These are phyloP conservation scores for Colletotrichum chrysophilum DNA, from an alignment of 2,329 filamentous ascomycete species.

Conservation along the genomic window DNA sequence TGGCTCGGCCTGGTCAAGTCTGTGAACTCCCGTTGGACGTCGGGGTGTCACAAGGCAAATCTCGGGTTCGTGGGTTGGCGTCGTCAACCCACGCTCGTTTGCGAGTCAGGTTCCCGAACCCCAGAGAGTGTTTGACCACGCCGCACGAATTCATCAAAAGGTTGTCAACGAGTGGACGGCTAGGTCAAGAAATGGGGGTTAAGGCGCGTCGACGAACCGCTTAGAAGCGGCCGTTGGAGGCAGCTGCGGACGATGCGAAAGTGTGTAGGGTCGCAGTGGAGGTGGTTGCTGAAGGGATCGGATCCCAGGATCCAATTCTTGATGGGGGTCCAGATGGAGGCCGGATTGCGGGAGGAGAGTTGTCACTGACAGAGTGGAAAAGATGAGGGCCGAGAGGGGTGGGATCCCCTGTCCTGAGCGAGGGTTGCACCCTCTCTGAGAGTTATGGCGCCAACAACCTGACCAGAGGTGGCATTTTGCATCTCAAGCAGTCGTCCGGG, in stretches of 20 bases:
- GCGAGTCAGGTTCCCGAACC: slow-evolving; percentile 10
- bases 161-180: not conserved
- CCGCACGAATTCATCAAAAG: not conserved
- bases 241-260: not conserved
- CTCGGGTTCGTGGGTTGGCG: not conserved
- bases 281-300: slow-evolving; percentile 18
- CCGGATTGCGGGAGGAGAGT: slow-evolving; percentile 1
- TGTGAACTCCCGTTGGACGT: not conserved
- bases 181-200: not conserved
- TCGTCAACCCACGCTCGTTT: not conserved
- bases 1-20: not conserved
- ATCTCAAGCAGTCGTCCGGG: not conserved
- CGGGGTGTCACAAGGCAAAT: slow-evolving; percentile 8
- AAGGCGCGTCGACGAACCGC: not conserved
- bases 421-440: slow-evolving; percentile 1
- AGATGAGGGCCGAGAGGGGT: not conserved
- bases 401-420: not conserved
- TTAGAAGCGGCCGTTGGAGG: not conserved
- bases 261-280: not conserved
- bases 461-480: not conserved
- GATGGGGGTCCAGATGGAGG: slow-evolving; percentile 2
- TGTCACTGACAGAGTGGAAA: not conserved
- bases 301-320: slow-evolving; percentile 12
- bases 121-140: not conserved
- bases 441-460: slow-evolving; percentile 1